These are phyloP conservation scores for Nakaseomyces kungkrabaensis DNA, from an alignment of 1,139 yeast genomes.

Conservation along the genomic window DNA sequence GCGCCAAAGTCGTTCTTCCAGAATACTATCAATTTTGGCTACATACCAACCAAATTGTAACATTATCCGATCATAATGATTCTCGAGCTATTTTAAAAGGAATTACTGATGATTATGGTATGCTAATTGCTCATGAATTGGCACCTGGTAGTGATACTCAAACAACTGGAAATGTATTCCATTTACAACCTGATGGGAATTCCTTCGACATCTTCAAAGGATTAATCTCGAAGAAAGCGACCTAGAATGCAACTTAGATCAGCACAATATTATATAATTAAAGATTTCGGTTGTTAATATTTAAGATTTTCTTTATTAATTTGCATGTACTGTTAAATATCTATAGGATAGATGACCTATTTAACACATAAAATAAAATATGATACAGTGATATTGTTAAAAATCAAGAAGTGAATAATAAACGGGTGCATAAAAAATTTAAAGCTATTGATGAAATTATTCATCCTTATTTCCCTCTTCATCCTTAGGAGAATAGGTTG, in stretches of 20 bases:
- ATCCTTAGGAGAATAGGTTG: conserved; percentile 42
- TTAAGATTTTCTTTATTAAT: background rate
- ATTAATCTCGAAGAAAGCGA: conserved; percentile 55
- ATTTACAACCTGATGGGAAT: conserved; percentile 94
- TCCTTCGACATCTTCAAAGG: conserved; percentile 94
- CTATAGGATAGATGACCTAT: background rate
- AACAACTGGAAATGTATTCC: conserved; percentile 46
- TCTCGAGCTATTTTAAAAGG: conserved; percentile 63
- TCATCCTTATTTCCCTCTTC: conserved; percentile 23
- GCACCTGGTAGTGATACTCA: conserved; percentile 31
- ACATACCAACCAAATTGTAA: conserved; percentile 59
- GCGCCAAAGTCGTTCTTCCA: conserved; percentile 61
- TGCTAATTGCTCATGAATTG: conserved; percentile 65
- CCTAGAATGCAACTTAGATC: background rate
- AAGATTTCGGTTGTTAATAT: background rate
- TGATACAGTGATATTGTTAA: background rate
- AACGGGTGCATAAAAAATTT: conserved; percentile 3
- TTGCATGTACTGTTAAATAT: background rate
- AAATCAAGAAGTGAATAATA: conserved; percentile 1
- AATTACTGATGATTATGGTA: conserved; percentile 74
- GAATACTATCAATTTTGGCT: conserved; percentile 80
- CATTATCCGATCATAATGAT: conserved; percentile 38
- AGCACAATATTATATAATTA: background rate
- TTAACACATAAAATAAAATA: conserved; percentile 1
- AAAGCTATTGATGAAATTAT: conserved; percentile 4